These are phyloP conservation scores for Aspergillus vadensis DNA, from an alignment of 2,329 filamentous ascomycete genomes.

Conservation along the genomic window DNA sequence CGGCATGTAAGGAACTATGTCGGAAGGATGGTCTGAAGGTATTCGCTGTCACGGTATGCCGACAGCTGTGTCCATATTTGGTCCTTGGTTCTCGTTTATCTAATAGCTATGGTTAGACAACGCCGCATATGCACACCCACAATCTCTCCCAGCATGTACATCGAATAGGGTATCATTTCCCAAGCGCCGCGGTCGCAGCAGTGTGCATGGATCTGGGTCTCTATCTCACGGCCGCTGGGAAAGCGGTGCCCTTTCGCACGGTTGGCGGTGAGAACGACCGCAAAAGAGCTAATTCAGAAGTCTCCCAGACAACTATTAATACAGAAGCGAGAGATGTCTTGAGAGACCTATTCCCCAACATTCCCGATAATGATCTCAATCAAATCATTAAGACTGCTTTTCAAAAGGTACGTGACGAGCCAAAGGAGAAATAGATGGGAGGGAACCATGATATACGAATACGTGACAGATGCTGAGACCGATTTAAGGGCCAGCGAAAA, in stretches of 20 bases:
- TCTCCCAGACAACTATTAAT: conserved; percentile 51
- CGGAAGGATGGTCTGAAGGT: conserved; percentile 57
- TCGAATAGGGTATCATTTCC: conserved; percentile 65
- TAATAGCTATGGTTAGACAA: conserved; percentile 44
- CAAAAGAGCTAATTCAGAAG: conserved; percentile 32
- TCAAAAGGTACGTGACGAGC: conserved; percentile 51
- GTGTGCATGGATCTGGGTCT: conserved; percentile 55
- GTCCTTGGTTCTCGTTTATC: conserved; percentile 11
- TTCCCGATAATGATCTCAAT: conserved; percentile 59
- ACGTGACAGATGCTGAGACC: conserved; percentile 22
- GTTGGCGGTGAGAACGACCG: conserved; percentile 27
- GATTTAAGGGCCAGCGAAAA: conserved; percentile 53
- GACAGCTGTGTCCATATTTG: conserved; percentile 1
- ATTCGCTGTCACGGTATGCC: conserved; percentile 62
- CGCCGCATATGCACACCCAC: conserved; percentile 52
- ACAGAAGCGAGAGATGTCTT: conserved; percentile 62
- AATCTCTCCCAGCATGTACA: conserved; percentile 62
- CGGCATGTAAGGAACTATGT: conserved; percentile 62
- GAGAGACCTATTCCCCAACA: conserved; percentile 64
- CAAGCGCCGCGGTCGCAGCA: conserved; percentile 59
- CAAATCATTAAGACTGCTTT: conserved; percentile 63
- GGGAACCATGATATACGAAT: background rate
- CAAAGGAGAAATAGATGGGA: background rate
- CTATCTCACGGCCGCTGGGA: conserved; percentile 51
- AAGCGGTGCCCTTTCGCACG: conserved; percentile 43